phyloP scores from a whole-genome alignment of 345 rosid species.

The Cardamine chenopodiifolia region DNA sequence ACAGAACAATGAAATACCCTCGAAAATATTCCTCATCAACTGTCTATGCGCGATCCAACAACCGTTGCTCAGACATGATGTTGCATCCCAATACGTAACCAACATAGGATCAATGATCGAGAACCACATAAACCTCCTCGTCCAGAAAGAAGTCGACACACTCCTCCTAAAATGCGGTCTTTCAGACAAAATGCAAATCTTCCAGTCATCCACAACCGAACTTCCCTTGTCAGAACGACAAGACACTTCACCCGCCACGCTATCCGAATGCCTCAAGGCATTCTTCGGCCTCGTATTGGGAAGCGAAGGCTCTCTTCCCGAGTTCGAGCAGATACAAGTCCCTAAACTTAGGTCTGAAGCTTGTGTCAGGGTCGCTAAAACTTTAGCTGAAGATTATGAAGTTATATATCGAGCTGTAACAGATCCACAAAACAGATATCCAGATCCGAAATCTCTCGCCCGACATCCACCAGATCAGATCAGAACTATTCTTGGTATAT shows the following conservation, averaged over 20 bases:
- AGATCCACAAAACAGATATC: conserved; percentile 70
- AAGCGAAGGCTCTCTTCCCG: conserved; percentile 84
- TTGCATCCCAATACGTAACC: conserved; percentile 71
- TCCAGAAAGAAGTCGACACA: conserved; percentile 83
- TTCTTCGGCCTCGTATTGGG: conserved; percentile 88
- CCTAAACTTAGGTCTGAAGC: conserved; percentile 91
- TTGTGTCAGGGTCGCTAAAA: conserved; percentile 66
- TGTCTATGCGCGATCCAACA: conserved; percentile 87
- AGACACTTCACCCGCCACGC: conserved; percentile 63
- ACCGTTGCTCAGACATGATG: conserved; percentile 70
- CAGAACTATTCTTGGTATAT: conserved; percentile 89
- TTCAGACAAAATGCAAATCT: conserved; percentile 65
- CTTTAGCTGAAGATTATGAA: conserved; percentile 77
- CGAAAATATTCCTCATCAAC: conserved; percentile 92
- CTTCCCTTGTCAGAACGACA: conserved; percentile 58
- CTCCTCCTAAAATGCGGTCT: conserved; percentile 74
- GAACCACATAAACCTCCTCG: conserved; percentile 64
- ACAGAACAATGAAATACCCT: conserved; percentile 83
- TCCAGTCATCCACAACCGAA: conserved; percentile 48
- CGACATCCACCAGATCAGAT: conserved; percentile 97
- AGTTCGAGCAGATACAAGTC: conserved; percentile 90
- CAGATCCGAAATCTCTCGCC: conserved; percentile 83
- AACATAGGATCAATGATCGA: conserved; percentile 75
- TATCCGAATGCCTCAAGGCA: conserved; percentile 76
- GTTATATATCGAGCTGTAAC: conserved; percentile 70